Evolutionary conservation across 345 rosid species (phyloP).

Genomic region (Murraya koenigii): DNA sequence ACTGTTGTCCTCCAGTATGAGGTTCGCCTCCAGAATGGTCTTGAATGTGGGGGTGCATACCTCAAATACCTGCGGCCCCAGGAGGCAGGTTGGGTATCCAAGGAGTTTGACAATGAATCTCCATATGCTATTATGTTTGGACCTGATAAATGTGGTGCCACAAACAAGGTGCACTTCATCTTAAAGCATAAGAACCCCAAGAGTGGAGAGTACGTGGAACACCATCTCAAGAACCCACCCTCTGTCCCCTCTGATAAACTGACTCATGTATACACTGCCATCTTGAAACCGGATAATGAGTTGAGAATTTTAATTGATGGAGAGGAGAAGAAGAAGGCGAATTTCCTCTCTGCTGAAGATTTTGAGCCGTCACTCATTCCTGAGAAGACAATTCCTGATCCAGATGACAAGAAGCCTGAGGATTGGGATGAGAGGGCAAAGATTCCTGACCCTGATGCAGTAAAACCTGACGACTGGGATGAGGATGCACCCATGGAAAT

Average conservation of each 20-base stretch:
- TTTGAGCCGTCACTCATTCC: slow-evolving; percentile 83
- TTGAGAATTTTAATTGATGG: slow-evolving; percentile 65
- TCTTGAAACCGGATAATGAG: slow-evolving; percentile 71
- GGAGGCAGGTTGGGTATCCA: slow-evolving; percentile 66
- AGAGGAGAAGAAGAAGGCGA: slow-evolving; percentile 76
- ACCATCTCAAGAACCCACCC: slow-evolving; percentile 79
- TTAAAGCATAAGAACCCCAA: slow-evolving; percentile 88
- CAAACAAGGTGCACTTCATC: slow-evolving; percentile 90
- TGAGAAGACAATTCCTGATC: slow-evolving; percentile 79
- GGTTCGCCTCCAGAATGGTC: slow-evolving; percentile 74
- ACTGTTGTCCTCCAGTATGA: slow-evolving; percentile 73
- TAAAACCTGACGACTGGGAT: slow-evolving; percentile 89
- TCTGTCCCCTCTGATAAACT: slow-evolving; percentile 79
- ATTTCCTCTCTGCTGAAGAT: slow-evolving; percentile 66
- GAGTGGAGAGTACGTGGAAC: slow-evolving; percentile 76
- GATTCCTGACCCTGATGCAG: slow-evolving; percentile 70
- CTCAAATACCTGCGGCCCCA: slow-evolving; percentile 76
- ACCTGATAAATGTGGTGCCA: slow-evolving; percentile 83
- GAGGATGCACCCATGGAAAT: slow-evolving; percentile 94
- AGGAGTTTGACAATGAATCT: slow-evolving; percentile 66
- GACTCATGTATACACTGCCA: slow-evolving; percentile 80
- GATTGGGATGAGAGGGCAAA: slow-evolving; percentile 88
- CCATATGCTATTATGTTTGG: slow-evolving; percentile 92
- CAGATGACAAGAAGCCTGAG: slow-evolving; percentile 86
- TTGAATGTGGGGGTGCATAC: slow-evolving; percentile 92